Base-by-base conservation (phyloP, 257 asterid species). In the Plantago major region DNA sequence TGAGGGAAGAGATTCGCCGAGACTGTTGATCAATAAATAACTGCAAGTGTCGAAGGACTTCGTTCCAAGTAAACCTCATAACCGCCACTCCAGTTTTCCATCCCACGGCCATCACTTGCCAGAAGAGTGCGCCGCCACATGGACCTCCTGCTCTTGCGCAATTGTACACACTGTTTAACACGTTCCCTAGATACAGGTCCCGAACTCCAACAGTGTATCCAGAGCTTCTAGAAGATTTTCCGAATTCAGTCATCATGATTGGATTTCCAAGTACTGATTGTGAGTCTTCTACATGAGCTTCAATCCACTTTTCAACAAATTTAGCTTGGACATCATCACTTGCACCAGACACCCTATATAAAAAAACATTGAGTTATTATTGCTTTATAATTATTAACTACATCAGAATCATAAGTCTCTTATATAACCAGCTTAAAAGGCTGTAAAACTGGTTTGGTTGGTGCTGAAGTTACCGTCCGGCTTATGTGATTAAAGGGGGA, bases 51-150 rank as follows among this genome's bases (percentile, higher is more conserved):
- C 1, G 90, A 72, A 14, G 94, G 82, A 57, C 69, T 72, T 12
- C 64, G 72, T 8, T 75, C 77, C 64, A 85, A 16, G 8, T 78
- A 72, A 0, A 85, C 77, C 28, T 83, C 83, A 40, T 78, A 85
- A 3, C 94, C 90, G 42, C 82, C 94, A 5, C 76, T 68, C 77
- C 75, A 82, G 26, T 52, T 62, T 5, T 74, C 84, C 87, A 85
- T 82, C 30, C 84, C 3, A 65, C 53, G 19, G 82, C 85, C 84
- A 85, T 73, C 7, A 85, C 62, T 55, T 85, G 87, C 90, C 89
- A 85, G 40, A 85, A 76, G 42, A 85, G 51, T 1, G 82, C 75
- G 0, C 94, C 85, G 0, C 78, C 87, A 66, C 86, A 79, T 0
- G 90, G 67, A 16, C 94, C 94, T 9, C 84, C 81, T 11, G 55